phyloP scores from a whole-genome alignment of 2,329 filamentous ascomycete species.

The Seiridium cupressi region DNA sequence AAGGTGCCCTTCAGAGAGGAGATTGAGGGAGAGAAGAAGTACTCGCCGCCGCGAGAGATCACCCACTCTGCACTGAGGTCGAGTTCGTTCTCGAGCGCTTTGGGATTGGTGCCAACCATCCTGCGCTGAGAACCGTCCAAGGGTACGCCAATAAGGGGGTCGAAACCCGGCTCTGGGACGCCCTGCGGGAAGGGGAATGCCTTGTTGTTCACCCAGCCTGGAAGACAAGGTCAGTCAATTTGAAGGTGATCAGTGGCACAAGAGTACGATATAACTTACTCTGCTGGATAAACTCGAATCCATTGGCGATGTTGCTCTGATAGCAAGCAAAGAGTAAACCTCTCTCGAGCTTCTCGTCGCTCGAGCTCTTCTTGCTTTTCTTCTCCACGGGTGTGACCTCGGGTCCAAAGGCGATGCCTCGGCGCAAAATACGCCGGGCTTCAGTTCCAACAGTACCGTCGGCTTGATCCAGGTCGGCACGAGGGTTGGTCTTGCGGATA shows the following conservation, averaged over 20 bases:
- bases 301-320: conserved; percentile 37
- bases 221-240: background rate
- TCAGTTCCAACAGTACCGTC: conserved; percentile 17
- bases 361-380: conserved; percentile 14
- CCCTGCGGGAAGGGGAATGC: conserved; percentile 18
- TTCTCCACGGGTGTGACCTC: conserved; percentile 34
- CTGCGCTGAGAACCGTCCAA: conserved; percentile 19
- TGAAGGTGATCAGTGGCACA: too few relatives aligned
- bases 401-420: conserved; percentile 41
- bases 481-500: conserved; percentile 44
- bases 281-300: conserved; percentile 38
- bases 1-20: conserved; percentile 21
- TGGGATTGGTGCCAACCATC: background rate
- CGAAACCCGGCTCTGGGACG: conserved; percentile 24
- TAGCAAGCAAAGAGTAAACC: conserved; percentile 45
- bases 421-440: conserved; percentile 36
- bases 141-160: conserved; percentile 33
- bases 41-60: conserved; percentile 39
- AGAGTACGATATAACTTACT: conserved; percentile 17
- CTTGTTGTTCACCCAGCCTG: background rate
- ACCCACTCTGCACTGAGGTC: conserved; percentile 31
- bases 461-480: conserved; percentile 29
- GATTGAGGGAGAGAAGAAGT: conserved; percentile 44
- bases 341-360: conserved; percentile 30
- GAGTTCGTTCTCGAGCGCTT: background rate